These are phyloP conservation scores for Lathyrus sativus DNA, from an alignment of 306 rosid species.

Conservation along the genomic window DNA sequence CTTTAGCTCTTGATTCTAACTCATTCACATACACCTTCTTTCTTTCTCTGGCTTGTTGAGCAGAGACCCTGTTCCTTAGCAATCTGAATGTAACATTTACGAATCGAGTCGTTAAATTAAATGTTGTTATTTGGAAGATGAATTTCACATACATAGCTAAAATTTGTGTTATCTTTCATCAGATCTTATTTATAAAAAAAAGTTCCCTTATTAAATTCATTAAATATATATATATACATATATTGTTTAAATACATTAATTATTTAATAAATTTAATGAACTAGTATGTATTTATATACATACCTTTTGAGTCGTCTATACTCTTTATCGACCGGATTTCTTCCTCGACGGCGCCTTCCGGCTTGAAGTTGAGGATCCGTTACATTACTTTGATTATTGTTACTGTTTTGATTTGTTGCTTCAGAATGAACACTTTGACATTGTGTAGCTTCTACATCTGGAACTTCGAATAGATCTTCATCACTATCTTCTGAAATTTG, in stretches of 20 bases:
- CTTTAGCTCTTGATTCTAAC: slow-evolving; percentile 61
- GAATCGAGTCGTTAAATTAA: too few relatives aligned
- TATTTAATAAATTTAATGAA: too few relatives aligned
- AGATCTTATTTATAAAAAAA: too few relatives aligned
- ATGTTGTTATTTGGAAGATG: too few relatives aligned
- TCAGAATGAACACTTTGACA: slow-evolving; percentile 35
- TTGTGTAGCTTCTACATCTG: background rate
- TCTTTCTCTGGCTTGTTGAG: slow-evolving; percentile 88
- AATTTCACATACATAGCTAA: too few relatives aligned
- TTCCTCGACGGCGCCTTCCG: slow-evolving; percentile 58
- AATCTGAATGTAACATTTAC: slow-evolving; percentile 40
- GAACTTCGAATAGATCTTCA: slow-evolving; percentile 58
- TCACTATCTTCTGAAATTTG: slow-evolving; percentile 56
- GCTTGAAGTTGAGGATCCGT: slow-evolving; percentile 34
- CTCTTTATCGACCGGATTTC: slow-evolving; percentile 61
- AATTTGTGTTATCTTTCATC: background rate
- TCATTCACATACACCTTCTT: slow-evolving; percentile 77
- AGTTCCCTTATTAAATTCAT: too few relatives aligned
- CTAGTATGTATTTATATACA: too few relatives aligned
- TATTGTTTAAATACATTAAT: too few relatives aligned
- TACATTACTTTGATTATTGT: slow-evolving; percentile 28
- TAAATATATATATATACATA: too few relatives aligned
- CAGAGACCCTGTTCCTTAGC: slow-evolving; percentile 83
- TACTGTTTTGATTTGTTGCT: slow-evolving; percentile 11
- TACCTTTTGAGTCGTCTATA: slow-evolving; percentile 69